Base-by-base conservation (phyloP, 2,329 filamentous ascomycete genomes). In the Aspergillus ochraceus region DNA sequence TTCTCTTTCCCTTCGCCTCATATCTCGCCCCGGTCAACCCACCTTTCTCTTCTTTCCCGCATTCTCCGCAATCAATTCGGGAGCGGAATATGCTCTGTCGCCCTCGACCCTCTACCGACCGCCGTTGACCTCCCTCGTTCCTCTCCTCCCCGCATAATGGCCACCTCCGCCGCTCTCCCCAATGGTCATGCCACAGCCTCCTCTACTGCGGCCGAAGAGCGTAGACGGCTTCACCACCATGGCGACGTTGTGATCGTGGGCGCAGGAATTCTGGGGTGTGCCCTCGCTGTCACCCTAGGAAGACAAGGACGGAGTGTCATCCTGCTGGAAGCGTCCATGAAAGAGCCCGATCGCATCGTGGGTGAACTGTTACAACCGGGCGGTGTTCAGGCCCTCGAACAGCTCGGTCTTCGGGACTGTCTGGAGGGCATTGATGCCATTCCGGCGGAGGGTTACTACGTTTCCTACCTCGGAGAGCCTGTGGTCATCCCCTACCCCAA, bases 341-440 rank as follows among this genome's bases (percentile, higher is more conserved):
- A 92, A 77, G 90, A 98, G 80, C 95, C 95, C 20, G 90, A 98
- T 79, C 88, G 95, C 64, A 99, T 99, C 67, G 92, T 99, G 52
- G 95, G 95, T 68, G 95, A 99, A 80, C 80, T 99, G 65, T 81
- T 99, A 68, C 95, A 99, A 77, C 95, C 95, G 0, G 95, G 95
- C 54, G 95, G 95, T 53, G 88, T 97, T 36, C 82, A 86, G 55
- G 90, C 95, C 8, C 82, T 99, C 69, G 84, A 88, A 71, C 87
- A 90, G 72, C 81, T 99, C 53, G 95, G 95, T 2, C 79, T 99
- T 64, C 83, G 81, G 57, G 86, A 93, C 69, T 96, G 92, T 73
- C 79, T 98, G 60, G 92, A 98, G 60, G 90, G 80, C 59, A 98
- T 99, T 69, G 95, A 99, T 73, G 88, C 92, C 4, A 83, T 96